phyloP scores from a whole-genome alignment of 2,329 filamentous ascomycete species.

The Penicillium griseofulvum region DNA sequence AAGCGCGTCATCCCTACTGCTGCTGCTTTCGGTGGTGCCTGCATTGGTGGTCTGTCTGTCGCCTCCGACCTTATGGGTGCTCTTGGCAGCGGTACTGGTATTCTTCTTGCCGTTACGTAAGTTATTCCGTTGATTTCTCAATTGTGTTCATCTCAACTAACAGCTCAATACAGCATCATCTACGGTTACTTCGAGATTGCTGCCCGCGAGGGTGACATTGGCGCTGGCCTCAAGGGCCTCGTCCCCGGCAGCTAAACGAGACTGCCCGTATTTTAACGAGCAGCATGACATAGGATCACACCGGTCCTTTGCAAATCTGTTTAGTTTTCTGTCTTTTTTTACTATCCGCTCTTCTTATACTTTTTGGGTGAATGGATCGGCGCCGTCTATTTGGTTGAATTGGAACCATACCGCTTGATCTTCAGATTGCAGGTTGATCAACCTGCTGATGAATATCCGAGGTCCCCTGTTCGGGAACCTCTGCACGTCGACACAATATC shows the following conservation, averaged over 20 bases:
- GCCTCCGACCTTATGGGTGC: slow-evolving; percentile 93
- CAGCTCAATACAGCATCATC: slow-evolving; percentile 69
- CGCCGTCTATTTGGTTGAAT: slow-evolving; percentile 13
- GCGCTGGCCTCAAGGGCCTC: slow-evolving; percentile 66
- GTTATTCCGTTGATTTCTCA: slow-evolving; percentile 40
- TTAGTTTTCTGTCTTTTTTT: slow-evolving; percentile 28
- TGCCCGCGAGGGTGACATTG: slow-evolving; percentile 95
- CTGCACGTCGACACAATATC: not conserved
- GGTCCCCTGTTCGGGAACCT: not conserved
- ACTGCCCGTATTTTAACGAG: slow-evolving; percentile 31
- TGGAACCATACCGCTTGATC: not conserved
- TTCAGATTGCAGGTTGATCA: slow-evolving; percentile 2
- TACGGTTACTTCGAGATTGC: slow-evolving; percentile 99
- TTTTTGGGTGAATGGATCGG: slow-evolving; percentile 28
- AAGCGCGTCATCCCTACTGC: slow-evolving; percentile 99
- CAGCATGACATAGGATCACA: slow-evolving; percentile 30
- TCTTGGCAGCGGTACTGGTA: slow-evolving; percentile 94
- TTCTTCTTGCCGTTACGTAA: slow-evolving; percentile 96
- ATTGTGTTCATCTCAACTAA: slow-evolving; percentile 18
- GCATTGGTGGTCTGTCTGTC: slow-evolving; percentile 96
- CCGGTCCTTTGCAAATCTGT: slow-evolving; percentile 16
- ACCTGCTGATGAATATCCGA: not conserved
- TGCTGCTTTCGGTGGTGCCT: slow-evolving; percentile 96
- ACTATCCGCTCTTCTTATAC: slow-evolving; percentile 19
- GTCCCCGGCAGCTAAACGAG: slow-evolving; percentile 49